A percentile compares a stretch with the other conserved stretches of the same genome.
These are phyloP conservation scores for Suillus placidus DNA, from an alignment of 768 basidiomycete genomes.

Conservation along the genomic window DNA sequence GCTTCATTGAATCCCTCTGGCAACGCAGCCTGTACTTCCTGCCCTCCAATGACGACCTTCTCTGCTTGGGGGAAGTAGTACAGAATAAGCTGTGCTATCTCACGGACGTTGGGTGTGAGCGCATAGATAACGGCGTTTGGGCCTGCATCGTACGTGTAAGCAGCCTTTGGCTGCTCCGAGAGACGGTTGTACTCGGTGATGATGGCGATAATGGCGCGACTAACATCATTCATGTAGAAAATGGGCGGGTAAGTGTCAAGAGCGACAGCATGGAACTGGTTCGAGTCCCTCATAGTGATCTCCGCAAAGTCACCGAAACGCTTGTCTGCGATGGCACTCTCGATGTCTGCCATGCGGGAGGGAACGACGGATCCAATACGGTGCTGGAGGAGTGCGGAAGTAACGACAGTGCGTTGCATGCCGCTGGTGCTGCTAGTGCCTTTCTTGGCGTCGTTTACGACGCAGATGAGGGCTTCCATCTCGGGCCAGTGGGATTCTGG, in stretches of 20 bases:
- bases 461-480: constrained; percentile 95
- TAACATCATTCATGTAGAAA: constrained; percentile 99
- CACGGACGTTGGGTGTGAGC: constrained; percentile 70
- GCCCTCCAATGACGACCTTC: constrained; percentile 49
- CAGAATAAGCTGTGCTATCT: constrained; percentile 75
- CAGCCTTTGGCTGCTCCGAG: constrained; percentile 70
- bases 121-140: constrained; percentile 99
- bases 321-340: constrained; percentile 70
- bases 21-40: constrained; percentile 49
- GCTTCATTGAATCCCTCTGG: constrained; percentile 75
- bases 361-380: constrained; percentile 89
- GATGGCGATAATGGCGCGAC: constrained; percentile 86
- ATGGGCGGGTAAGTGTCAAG: constrained; percentile 98
- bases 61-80: constrained; percentile 84
- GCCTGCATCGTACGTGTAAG: constrained; percentile 99
- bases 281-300: constrained; percentile 97
- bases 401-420: constrained; percentile 98
- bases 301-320: constrained; percentile 90
- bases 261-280: constrained; percentile 98
- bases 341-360: constrained; percentile 79
- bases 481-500: constrained; percentile 89
- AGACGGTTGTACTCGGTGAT: constrained; percentile 93
- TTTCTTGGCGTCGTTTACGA: constrained; percentile 96
- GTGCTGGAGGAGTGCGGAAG: constrained; percentile 83
- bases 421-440: constrained; percentile 93